Base-by-base conservation (phyloP, 1,284 basidiomycete species). In the Puccinia sorghi region DNA sequence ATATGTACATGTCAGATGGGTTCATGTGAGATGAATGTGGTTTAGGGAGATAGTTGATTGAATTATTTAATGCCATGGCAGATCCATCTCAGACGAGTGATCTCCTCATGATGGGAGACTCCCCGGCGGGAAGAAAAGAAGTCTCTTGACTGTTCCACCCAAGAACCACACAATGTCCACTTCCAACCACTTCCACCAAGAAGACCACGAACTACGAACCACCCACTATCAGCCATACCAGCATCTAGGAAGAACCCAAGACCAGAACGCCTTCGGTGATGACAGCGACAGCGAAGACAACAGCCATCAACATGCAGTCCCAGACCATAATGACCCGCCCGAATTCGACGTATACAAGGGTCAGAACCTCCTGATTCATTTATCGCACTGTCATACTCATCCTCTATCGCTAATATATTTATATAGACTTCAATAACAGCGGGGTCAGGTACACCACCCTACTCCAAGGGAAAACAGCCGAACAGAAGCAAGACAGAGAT, bases 261-360 rank as follows among this genome's bases (percentile, higher is more conserved):
- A 74, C 25, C 56, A 39, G 0, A 74, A 74, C 57, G 61, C 72
- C 5, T 74, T 74, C 25, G 72, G 72, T 0, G 57, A 61, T 13
- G 64, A 77, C 17, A 67, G 64, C 22, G 54, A 67, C 43, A 67
- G 64, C 22, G 74, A 76, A 8, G 72, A 75, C 12, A n/a, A 77
- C 5, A 32, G 69, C 3, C 46, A 54, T 7, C 57, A 52, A 4
- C 59, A 54, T n/a, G 11, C n/a, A 20, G 25, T 20, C 11, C 50
- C 13, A 37, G 48, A 66, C 20, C 37, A 77, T 15, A 15, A 77
- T 0, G 22, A 17, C 2, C 61, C 74, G 15, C 39, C 37, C 12
- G 64, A 77, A 22, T 77, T 67, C 37, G 74, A 77, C 41, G 74
- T 77, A 20, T 77, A 77, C 52, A 77, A 77, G 22, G 74, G 74